These are phyloP conservation scores for Diplodia seriata DNA, from an alignment of 2,329 filamentous ascomycete genomes.

Conservation along the genomic window DNA sequence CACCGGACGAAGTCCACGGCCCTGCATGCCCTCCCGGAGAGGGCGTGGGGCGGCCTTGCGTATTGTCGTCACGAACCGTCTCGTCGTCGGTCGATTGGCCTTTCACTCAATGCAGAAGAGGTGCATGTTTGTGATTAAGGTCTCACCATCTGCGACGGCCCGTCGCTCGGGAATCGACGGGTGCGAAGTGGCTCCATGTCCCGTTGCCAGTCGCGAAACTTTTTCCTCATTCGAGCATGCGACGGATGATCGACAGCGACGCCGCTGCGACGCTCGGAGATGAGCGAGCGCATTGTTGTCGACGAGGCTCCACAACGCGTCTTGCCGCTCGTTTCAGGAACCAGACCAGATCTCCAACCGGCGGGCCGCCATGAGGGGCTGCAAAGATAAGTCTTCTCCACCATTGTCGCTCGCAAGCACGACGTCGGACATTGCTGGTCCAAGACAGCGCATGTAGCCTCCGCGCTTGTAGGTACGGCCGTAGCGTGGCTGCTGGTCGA, in stretches of 20 bases:
- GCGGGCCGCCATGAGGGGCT: background rate
- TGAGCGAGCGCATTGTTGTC: background rate
- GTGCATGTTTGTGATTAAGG: background rate
- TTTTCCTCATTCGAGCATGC: background rate
- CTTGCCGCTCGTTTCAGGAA: background rate
- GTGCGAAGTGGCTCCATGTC: too few relatives aligned
- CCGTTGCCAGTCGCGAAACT: conserved; percentile 10
- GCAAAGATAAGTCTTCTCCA: background rate
- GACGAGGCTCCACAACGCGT: conserved; percentile 1
- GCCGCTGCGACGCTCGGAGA: background rate
- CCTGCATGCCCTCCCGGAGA: background rate
- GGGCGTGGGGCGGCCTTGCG: too few relatives aligned
- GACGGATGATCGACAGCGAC: background rate
- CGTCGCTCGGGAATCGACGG: background rate
- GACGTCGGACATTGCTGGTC: background rate
- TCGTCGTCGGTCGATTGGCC: too few relatives aligned
- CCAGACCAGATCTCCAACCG: background rate
- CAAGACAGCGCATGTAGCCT: too few relatives aligned
- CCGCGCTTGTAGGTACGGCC: conserved; percentile 17
- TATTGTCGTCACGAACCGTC: too few relatives aligned
- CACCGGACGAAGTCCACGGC: too few relatives aligned
- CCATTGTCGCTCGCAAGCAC: background rate
- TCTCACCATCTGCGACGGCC: background rate
- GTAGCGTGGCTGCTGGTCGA: background rate
- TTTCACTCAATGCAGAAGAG: too few relatives aligned